Evolutionary conservation across 2,329 filamentous ascomycete genomes (phyloP).

Genomic region (Pseudogymnoascus sp.): DNA sequence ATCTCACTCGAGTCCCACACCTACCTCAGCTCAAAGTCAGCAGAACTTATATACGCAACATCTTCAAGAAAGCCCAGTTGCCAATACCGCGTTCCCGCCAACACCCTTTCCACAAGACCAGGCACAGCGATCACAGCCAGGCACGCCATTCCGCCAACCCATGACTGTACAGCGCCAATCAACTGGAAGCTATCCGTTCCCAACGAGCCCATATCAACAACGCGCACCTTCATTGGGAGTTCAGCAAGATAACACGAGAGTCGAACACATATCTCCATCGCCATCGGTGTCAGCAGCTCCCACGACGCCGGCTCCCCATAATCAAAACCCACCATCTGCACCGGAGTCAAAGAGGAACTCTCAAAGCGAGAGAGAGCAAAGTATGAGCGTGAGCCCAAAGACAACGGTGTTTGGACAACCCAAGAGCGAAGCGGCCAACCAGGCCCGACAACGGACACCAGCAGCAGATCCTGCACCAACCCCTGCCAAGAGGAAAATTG

Average conservation of each 20-base stretch:
- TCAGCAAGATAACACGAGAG: slow-evolving; percentile 24
- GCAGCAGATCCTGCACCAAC: slow-evolving; percentile 32
- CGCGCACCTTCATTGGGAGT: slow-evolving; percentile 29
- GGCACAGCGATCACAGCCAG: slow-evolving; percentile 24
- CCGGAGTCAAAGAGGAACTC: slow-evolving; percentile 36
- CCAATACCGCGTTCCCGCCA: slow-evolving; percentile 19
- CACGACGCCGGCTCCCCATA: slow-evolving; percentile 38
- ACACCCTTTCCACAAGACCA: slow-evolving; percentile 24
- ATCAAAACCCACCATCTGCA: slow-evolving; percentile 40
- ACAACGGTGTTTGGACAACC: slow-evolving; percentile 42
- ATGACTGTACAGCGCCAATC: slow-evolving; percentile 39
- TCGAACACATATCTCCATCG: slow-evolving; percentile 30
- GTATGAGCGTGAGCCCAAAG: slow-evolving; percentile 71
- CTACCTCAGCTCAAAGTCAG: slow-evolving; percentile 55
- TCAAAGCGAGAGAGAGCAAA: slow-evolving; percentile 58
- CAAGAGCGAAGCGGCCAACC: slow-evolving; percentile 17
- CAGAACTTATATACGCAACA: slow-evolving; percentile 45
- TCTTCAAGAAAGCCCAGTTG: slow-evolving; percentile 44
- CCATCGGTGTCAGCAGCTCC: slow-evolving; percentile 34
- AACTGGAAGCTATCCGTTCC: slow-evolving; percentile 40
- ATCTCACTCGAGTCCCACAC: slow-evolving; percentile 50
- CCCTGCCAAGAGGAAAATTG: slow-evolving; percentile 42
- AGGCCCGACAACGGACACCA: slow-evolving; percentile 23
- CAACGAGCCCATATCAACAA: slow-evolving; percentile 54
- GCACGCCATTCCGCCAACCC: slow-evolving; percentile 44